Evolutionary conservation across 1,284 basidiomycete genomes (phyloP).

Genomic region (Irpex sp.): DNA sequence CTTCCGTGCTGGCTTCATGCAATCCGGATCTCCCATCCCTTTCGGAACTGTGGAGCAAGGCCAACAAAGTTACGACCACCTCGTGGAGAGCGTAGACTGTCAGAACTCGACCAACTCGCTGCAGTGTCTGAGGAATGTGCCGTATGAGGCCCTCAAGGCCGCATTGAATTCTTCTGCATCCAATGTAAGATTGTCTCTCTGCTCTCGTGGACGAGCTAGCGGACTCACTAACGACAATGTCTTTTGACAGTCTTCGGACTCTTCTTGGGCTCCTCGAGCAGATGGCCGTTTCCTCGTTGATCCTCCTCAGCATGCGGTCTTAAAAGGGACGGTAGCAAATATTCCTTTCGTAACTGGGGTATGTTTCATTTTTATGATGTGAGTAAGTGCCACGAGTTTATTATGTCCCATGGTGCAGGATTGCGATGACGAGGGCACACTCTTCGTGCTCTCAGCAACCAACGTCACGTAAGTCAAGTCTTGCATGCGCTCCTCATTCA

Average conservation of each 20-base stretch:
- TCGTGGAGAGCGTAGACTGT: constrained; percentile 29
- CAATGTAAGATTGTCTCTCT: background rate
- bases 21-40: constrained; percentile 29
- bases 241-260: constrained; percentile 17
- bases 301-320: constrained; percentile 23
- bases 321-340: constrained; percentile 25
- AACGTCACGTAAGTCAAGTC: background rate
- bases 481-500: background rate
- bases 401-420: constrained; percentile 16
- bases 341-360: constrained; percentile 30
- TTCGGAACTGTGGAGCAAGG: constrained; percentile 23
- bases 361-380: background rate
- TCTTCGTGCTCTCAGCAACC: constrained; percentile 39
- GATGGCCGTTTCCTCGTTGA: constrained; percentile 35
- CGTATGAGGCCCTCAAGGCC: constrained; percentile 18
- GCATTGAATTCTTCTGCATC: constrained; percentile 25
- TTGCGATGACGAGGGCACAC: constrained; percentile 51
- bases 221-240: too few species aligned
- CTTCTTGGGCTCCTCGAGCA: constrained; percentile 35
- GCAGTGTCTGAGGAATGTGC: constrained; percentile 27
- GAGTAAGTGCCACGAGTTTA: background rate
- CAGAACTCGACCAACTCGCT: constrained; percentile 29
- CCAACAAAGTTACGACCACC: constrained; percentile 27
- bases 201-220: background rate
- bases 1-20: constrained; percentile 29